Percentiles rank a stretch among this genome's conserved stretches.
Evolutionary conservation across 441 rosid species (phyloP).

Genomic region (Omphalea diandra): DNA sequence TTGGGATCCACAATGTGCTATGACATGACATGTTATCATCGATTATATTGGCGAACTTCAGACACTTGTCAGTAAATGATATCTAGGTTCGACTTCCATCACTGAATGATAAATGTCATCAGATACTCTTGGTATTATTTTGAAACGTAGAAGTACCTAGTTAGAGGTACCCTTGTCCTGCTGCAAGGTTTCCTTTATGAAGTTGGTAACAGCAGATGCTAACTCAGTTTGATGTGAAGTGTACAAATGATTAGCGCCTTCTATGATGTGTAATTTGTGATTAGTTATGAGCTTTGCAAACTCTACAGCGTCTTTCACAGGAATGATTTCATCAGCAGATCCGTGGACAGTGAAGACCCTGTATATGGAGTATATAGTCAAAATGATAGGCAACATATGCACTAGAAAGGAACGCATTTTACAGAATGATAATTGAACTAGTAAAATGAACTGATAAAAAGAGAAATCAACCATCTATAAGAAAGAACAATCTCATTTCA

Average conservation of each 20-base stretch:
- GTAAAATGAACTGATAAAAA: not conserved
- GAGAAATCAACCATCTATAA: not conserved
- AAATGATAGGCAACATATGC: not conserved
- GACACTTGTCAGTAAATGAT: not conserved
- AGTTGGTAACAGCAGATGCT: conserved; percentile 43
- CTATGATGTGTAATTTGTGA: conserved; percentile 56
- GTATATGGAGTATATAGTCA: conserved; percentile 29
- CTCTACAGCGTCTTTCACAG: conserved; percentile 61
- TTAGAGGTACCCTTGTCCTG: conserved; percentile 21
- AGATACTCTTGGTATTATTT: not conserved
- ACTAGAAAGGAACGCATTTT: not conserved
- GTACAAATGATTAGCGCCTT: conserved; percentile 85
- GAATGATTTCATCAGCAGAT: conserved; percentile 57
- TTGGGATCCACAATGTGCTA: not conserved
- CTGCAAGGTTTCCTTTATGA: conserved; percentile 35
- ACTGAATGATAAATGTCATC: not conserved
- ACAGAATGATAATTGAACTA: not conserved
- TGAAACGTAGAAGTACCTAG: not conserved
- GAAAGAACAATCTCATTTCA: not conserved
- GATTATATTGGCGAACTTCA: not conserved
- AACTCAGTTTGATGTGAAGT: conserved; percentile 69
- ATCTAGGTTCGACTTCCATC: not conserved
- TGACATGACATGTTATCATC: not conserved
- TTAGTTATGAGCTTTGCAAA: conserved; percentile 63
- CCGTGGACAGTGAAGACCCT: conserved; percentile 89